Conservation (phyloP, 2,329 filamentous ascomycete species). For the Catunica adiposa region DNA sequence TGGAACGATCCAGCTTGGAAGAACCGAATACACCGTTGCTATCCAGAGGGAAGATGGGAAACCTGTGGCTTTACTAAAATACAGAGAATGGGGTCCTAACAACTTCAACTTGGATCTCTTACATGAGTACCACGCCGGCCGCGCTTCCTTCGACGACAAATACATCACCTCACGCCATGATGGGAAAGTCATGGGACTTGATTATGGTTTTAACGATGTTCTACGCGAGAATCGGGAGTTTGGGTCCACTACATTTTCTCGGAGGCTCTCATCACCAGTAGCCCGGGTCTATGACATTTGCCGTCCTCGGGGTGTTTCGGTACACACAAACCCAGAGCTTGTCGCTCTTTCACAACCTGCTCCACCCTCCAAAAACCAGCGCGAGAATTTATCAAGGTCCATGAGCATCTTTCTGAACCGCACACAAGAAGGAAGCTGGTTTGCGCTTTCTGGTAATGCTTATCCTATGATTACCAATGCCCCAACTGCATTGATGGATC, state of each 20-base stretch:
- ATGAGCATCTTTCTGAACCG: slow-evolving; percentile 71
- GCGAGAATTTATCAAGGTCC: slow-evolving; percentile 34
- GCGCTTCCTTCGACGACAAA: slow-evolving; percentile 61
- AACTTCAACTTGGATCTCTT: slow-evolving; percentile 78
- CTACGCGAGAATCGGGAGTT: slow-evolving; percentile 17
- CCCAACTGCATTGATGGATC: slow-evolving; percentile 32
- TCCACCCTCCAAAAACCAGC: slow-evolving; percentile 39
- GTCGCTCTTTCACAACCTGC: slow-evolving; percentile 75
- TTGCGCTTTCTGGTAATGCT: slow-evolving; percentile 69
- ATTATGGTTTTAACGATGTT: slow-evolving; percentile 51
- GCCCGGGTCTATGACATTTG: slow-evolving; percentile 81
- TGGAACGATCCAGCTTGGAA: slow-evolving; percentile 66
- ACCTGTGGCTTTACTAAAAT: slow-evolving; percentile 74
- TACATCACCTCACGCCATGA: slow-evolving; percentile 83
- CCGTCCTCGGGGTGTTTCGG: slow-evolving; percentile 47
- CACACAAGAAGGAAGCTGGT: slow-evolving; percentile 79
- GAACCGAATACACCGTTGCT: slow-evolving; percentile 76
- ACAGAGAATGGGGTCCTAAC: slow-evolving; percentile 89
- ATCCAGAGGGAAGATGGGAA: slow-evolving; percentile 63
- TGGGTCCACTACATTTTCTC: slow-evolving; percentile 43
- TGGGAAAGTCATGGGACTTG: slow-evolving; percentile 51
- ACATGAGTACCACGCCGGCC: slow-evolving; percentile 46
- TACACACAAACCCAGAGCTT: slow-evolving; percentile 54
- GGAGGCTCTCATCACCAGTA: slow-evolving; percentile 60
- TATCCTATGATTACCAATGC: slow-evolving; percentile 74